These are phyloP conservation scores for Skeletonema costatum DNA, from an alignment of 108 stramenopile genomes.

Conservation along the genomic window DNA sequence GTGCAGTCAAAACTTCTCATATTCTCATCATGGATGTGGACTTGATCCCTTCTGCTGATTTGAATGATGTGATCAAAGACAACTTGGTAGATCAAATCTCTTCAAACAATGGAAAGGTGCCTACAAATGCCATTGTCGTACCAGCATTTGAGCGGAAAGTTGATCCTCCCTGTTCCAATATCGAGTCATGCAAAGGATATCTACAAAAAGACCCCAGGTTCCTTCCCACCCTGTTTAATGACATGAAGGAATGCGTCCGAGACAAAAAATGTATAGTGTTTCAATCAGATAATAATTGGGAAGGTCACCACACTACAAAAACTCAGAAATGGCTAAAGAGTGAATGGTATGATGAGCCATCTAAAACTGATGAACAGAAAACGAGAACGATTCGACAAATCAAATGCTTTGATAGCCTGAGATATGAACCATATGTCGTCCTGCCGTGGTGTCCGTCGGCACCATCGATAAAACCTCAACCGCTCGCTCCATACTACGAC, in stretches of 20 bases:
- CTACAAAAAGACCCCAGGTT: constrained; percentile 58
- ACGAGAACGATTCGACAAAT: constrained; percentile 46
- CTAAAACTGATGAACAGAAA: constrained; percentile 3
- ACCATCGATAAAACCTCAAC: constrained; percentile 11
- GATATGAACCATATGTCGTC: constrained; percentile 92
- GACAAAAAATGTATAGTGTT: constrained; percentile 69
- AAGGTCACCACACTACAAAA: constrained; percentile 79
- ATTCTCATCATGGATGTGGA: constrained; percentile 90
- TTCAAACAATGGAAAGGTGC: constrained; percentile 15
- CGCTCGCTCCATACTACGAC: constrained; percentile 79
- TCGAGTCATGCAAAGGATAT: constrained; percentile 44
- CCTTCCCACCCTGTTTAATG: constrained; percentile 67
- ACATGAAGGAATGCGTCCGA: constrained; percentile 63
- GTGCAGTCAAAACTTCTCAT: constrained; percentile 82
- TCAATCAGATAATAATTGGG: constrained; percentile 77
- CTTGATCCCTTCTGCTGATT: constrained; percentile 77
- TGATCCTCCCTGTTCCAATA: constrained; percentile 46
- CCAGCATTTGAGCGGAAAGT: constrained; percentile 84
- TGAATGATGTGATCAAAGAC: constrained; percentile 43
- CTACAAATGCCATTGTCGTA: constrained; percentile 70
- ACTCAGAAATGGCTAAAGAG: constrained; percentile 69
- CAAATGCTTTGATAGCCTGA: constrained; percentile 74
- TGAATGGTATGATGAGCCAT: constrained; percentile 60
- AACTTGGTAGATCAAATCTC: constrained; percentile 42
- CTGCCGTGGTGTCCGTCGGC: constrained; percentile 71